Evolutionary conservation across 2,329 filamentous ascomycete genomes (phyloP).

Genomic region (Beauveria australis): DNA sequence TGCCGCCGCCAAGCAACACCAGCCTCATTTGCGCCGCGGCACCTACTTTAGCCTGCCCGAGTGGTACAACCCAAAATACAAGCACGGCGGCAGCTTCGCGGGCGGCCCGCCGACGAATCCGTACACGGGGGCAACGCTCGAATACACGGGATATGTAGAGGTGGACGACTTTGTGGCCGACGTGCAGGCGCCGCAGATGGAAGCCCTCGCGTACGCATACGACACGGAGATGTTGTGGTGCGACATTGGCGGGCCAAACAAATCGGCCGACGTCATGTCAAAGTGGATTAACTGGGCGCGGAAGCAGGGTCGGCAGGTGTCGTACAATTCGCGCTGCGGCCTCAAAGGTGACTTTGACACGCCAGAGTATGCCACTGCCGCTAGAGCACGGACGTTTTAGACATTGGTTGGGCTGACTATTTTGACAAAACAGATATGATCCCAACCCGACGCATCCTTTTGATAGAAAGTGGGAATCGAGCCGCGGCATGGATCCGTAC

Average conservation of each 20-base stretch:
- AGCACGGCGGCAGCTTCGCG: conserved; percentile 32
- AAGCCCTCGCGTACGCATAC: conserved; percentile 34
- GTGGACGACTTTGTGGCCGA: conserved; percentile 34
- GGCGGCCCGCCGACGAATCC: conserved; percentile 33
- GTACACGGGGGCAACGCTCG: conserved; percentile 31
- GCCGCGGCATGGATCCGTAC: conserved; percentile 51
- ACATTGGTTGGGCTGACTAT: too few species aligned
- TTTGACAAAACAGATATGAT: background rate
- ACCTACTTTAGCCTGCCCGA: conserved; percentile 42
- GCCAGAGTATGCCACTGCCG: conserved; percentile 39
- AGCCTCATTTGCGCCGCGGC: conserved; percentile 33
- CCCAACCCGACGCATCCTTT: conserved; percentile 7
- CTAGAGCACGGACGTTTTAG: too few species aligned
- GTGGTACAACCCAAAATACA: conserved; percentile 40
- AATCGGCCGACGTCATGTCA: conserved; percentile 31
- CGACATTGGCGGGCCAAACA: conserved; percentile 36
- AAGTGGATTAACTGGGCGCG: conserved; percentile 33
- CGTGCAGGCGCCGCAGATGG: conserved; percentile 39
- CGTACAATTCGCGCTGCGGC: conserved; percentile 50
- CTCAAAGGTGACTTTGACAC: conserved; percentile 49
- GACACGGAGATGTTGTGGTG: conserved; percentile 42
- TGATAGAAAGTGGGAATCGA: conserved; percentile 49
- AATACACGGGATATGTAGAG: conserved; percentile 33
- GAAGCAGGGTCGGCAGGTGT: conserved; percentile 36
- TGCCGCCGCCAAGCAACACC: conserved; percentile 30